Evolutionary conservation across 2,329 filamentous ascomycete genomes (phyloP), one percentile per base, ranked within the genome.

Genomic region (Emergomyces pasteurianus): DNA sequence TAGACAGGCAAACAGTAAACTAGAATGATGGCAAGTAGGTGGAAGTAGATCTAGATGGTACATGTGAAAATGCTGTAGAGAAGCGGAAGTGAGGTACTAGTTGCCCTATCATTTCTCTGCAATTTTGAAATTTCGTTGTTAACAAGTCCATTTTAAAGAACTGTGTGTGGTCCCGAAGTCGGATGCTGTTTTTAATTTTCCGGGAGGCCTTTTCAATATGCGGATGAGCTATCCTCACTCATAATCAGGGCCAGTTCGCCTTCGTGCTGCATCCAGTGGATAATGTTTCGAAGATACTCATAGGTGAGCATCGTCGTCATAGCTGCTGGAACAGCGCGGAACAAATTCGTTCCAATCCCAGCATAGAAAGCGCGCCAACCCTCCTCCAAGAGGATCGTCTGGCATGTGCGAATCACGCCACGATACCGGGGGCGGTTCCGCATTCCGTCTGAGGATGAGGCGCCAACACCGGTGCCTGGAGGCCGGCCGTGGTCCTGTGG

Each of bases 281-380:
- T 78, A 18, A 77, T 71, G 62, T 81, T 81, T 65, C 81, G 80
- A 62, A 87, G 72, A 66, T 87, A 94, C 76, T 99, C 94, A 71
- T 96, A 99, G 14, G 92, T 97, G 71, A 97, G 81, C 87, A 99
- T 95, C 2, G 94, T 99, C 31, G 95, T 96, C 69, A 95, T 95
- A 23, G 94, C 92, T 26, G 94, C 91, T 38, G 94, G 94, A 14
- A 99, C 87, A 8, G 94, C 94, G 61, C 94, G 84, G 80, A 97
- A 90, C 85, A 99, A 89, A 76, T 99, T 99, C 56, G 92, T 96
- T 43, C 94, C 94, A 80, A 99, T 90, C 42, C 94, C 94, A 28
- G 92, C 92, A 73, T 99, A 99, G 69, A 99, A 97, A 3, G 92
- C 92, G 64, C 88, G 83, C 92, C 92, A 96, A 7, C 94, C 94